These are phyloP conservation scores for Gymnopilus junonius DNA, from an alignment of 768 basidiomycete genomes.

Conservation along the genomic window DNA sequence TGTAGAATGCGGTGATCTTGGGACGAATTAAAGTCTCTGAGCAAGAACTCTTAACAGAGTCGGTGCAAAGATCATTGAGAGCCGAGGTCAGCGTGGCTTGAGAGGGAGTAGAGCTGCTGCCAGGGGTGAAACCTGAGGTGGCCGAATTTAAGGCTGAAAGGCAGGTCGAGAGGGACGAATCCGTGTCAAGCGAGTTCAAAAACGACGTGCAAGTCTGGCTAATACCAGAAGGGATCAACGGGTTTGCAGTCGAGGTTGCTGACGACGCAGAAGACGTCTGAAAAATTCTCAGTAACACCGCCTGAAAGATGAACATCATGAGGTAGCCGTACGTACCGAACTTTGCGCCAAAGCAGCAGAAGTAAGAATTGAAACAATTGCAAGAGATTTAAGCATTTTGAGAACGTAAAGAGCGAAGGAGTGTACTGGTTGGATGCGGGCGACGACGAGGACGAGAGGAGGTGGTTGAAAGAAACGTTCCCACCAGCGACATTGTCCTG, in stretches of 20 bases:
- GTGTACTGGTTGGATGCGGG: conserved; percentile 52
- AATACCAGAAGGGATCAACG: conserved; percentile 74
- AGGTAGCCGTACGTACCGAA: conserved; percentile 33
- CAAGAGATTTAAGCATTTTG: conserved; percentile 56
- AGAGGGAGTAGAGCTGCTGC: conserved; percentile 43
- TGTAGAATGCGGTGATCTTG: conserved; percentile 71
- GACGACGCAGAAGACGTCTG: conserved; percentile 19
- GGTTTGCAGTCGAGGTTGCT: conserved; percentile 35
- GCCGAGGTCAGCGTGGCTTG: conserved; percentile 54
- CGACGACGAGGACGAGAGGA: conserved; percentile 30
- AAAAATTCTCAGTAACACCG: conserved; percentile 5
- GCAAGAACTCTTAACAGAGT: conserved; percentile 52
- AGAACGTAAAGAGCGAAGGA: conserved; percentile 41
- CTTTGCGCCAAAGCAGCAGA: conserved; percentile 56
- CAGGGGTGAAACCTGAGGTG: conserved; percentile 57
- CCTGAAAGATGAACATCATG: neutral
- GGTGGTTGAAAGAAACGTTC: conserved; percentile 19
- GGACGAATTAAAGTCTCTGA: conserved; percentile 58
- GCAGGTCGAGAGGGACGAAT: conserved; percentile 63
- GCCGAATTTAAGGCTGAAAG: conserved; percentile 63
- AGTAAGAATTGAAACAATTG: conserved; percentile 54
- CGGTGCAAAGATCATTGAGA: conserved; percentile 59
- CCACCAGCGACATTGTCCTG: conserved; percentile 24
- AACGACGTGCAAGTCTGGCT: conserved; percentile 57
- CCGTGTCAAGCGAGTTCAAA: conserved; percentile 64